A percentile compares a stretch with the other conserved stretches of the same genome.
phyloP scores from a whole-genome alignment of 352 stramenopile genomes.

The Pythium phragmitis region DNA sequence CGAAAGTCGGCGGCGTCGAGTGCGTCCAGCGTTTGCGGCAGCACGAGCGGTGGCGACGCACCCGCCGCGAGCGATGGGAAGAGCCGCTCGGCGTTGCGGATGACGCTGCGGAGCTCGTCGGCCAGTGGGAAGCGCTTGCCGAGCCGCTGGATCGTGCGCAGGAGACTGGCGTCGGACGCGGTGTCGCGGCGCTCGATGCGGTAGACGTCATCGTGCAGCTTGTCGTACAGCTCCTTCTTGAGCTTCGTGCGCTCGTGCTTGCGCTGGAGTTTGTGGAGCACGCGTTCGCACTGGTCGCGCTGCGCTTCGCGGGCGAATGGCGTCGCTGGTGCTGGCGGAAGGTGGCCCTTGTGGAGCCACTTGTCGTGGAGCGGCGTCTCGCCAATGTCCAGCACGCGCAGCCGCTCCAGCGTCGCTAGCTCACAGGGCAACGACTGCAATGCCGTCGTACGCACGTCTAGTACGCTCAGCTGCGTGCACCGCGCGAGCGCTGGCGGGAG shows the following conservation, averaged over 20 bases:
- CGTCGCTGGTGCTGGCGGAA: slow-evolving; percentile 10
- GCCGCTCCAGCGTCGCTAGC: slow-evolving; percentile 57
- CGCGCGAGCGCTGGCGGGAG: slow-evolving; percentile 57
- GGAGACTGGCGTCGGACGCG: slow-evolving; percentile 24
- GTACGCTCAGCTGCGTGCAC: slow-evolving; percentile 63
- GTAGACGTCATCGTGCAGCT: slow-evolving; percentile 60
- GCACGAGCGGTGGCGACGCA: slow-evolving; percentile 30
- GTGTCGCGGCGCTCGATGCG: slow-evolving; percentile 45
- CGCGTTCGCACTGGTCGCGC: slow-evolving; percentile 41
- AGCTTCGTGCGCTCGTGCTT: slow-evolving; percentile 65
- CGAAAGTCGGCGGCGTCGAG: slow-evolving; percentile 33
- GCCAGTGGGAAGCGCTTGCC: slow-evolving; percentile 60
- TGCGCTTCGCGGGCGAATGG: slow-evolving; percentile 14
- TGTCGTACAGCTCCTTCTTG: slow-evolving; percentile 56
- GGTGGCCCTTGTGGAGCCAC: slow-evolving; percentile 59
- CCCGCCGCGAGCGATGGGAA: slow-evolving; percentile 43
- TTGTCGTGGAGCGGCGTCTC: slow-evolving; percentile 58
- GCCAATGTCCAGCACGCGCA: slow-evolving; percentile 73
- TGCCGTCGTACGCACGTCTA: slow-evolving; percentile 73
- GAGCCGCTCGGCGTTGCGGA: slow-evolving; percentile 79
- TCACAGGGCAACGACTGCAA: slow-evolving; percentile 61
- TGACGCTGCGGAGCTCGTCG: slow-evolving; percentile 75
- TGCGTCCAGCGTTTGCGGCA: slow-evolving; percentile 2
- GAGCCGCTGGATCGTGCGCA: slow-evolving; percentile 45
- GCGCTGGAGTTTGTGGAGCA: slow-evolving; percentile 51